phyloP scores from a whole-genome alignment of 1,139 yeast species.

The Scheffersomyces lignicola region DNA sequence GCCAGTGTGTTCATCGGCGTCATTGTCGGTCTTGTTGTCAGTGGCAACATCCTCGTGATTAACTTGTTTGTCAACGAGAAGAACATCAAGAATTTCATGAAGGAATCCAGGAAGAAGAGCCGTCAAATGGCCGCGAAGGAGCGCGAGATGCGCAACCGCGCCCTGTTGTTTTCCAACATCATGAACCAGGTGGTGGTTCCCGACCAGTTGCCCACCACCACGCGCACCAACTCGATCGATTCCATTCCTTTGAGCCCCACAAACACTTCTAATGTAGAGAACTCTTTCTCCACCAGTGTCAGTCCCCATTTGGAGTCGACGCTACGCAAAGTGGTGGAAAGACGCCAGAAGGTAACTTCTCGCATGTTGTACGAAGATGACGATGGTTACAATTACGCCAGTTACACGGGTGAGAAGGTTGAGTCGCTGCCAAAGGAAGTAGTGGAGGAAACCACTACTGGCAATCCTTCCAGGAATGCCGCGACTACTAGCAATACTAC shows the following conservation, averaged over 20 bases:
- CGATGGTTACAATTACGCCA: constrained; percentile 16
- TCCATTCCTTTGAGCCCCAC: constrained; percentile 2
- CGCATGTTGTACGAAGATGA: constrained; percentile 15
- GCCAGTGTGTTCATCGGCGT: constrained; percentile 13
- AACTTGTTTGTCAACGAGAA: not conserved
- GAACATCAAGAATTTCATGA: not conserved
- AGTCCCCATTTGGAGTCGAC: not conserved
- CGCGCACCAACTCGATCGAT: not conserved
- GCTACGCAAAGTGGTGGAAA: constrained; percentile 3
- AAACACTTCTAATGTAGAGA: not conserved
- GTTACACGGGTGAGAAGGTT: not conserved
- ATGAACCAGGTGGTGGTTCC: constrained; percentile 6
- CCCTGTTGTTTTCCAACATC: constrained; percentile 2
- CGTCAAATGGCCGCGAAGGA: not conserved
- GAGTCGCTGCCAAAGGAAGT: not conserved
- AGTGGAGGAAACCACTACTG: not conserved
- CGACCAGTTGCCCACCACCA: constrained; percentile 3
- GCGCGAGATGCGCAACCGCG: not conserved
- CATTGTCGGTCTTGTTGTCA: constrained; percentile 11
- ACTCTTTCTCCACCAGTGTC: not conserved
- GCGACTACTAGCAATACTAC: no score
- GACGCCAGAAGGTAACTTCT: not conserved
- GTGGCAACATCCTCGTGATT: constrained; percentile 8
- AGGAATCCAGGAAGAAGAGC: not conserved
- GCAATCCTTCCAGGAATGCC: no score